Evolutionary conservation across 2,329 filamentous ascomycete genomes (phyloP).

Genomic region (Ceratocystis papillata): DNA sequence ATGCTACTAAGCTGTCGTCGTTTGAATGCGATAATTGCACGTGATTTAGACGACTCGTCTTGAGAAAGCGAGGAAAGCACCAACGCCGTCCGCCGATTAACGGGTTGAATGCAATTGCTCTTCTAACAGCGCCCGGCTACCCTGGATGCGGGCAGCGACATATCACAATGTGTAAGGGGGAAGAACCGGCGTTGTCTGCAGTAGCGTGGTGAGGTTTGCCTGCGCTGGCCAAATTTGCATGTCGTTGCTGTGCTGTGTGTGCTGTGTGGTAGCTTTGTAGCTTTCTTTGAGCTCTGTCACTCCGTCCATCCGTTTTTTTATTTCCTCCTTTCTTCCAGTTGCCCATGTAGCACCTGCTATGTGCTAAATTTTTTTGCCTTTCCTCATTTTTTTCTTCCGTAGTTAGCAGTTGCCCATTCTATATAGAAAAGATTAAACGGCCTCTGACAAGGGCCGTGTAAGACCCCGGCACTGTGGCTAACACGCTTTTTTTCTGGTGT

Average conservation of each 20-base stretch:
- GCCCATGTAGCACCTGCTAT: background rate
- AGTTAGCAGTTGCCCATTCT: background rate
- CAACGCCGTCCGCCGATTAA: background rate
- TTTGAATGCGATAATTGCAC: constrained; percentile 2
- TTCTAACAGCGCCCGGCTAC: background rate
- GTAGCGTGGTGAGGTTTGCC: background rate
- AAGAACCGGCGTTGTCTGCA: background rate
- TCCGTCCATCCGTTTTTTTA: constrained; percentile 10
- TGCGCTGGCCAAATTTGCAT: constrained; percentile 1
- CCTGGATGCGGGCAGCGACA: background rate
- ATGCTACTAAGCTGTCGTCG: background rate
- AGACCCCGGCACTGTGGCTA: constrained; percentile 14
- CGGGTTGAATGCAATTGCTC: too few relatives aligned
- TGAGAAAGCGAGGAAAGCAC: background rate
- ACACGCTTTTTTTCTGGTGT: constrained; percentile 11
- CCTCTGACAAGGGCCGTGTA: constrained; percentile 8
- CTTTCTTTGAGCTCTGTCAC: too few relatives aligned
- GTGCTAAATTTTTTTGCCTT: constrained; percentile 4
- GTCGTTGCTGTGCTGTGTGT: too few relatives aligned
- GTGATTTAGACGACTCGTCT: constrained; percentile 6
- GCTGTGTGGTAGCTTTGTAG: too few relatives aligned
- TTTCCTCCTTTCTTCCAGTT: constrained; percentile 5
- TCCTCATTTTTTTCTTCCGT: background rate
- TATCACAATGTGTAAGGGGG: background rate
- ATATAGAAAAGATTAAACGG: background rate